Conservation (phyloP, 2,329 filamentous ascomycete species). For the Mycocentrospora acerina region DNA sequence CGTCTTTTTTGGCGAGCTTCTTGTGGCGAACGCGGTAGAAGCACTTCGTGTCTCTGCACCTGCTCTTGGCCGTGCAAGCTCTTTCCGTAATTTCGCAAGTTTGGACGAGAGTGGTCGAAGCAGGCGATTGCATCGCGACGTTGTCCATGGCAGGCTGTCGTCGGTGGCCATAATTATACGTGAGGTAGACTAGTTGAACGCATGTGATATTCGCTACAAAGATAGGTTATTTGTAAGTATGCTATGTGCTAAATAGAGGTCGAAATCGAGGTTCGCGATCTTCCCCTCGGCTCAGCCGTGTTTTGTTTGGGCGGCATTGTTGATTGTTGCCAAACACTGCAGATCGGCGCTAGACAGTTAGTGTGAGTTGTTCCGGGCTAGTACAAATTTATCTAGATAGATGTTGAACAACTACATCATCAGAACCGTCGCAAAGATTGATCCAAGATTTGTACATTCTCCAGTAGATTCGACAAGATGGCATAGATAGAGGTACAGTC, state of each 20-base stretch:
- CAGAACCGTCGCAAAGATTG: too few relatives aligned
- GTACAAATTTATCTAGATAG: too few relatives aligned
- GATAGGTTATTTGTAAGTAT: slow-evolving; percentile 1
- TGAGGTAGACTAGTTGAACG: slow-evolving; percentile 19
- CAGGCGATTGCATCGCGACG: slow-evolving; percentile 46
- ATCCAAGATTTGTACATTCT: too few relatives aligned
- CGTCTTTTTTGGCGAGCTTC: slow-evolving; percentile 26
- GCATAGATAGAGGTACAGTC: too few relatives aligned
- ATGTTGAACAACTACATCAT: not conserved
- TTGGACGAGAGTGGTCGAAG: slow-evolving; percentile 46
- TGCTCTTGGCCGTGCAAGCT: slow-evolving; percentile 26
- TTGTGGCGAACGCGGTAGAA: slow-evolving; percentile 26
- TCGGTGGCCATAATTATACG: slow-evolving; percentile 28
- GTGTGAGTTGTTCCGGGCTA: slow-evolving; percentile 5
- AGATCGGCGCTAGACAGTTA: too few relatives aligned
- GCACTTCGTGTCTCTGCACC: slow-evolving; percentile 21
- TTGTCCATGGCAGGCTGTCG: slow-evolving; percentile 44
- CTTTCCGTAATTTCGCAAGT: slow-evolving; percentile 42
- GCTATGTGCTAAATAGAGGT: too few relatives aligned
- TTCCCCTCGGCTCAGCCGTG: too few relatives aligned
- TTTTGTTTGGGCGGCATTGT: too few relatives aligned
- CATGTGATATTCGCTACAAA: slow-evolving; percentile 14
- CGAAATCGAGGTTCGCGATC: too few relatives aligned
- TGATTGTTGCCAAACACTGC: too few relatives aligned
- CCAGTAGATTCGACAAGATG: too few relatives aligned